Conservation (phyloP, 495 filamentous ascomycete genomes). For the Penicillium flavigenum region DNA sequence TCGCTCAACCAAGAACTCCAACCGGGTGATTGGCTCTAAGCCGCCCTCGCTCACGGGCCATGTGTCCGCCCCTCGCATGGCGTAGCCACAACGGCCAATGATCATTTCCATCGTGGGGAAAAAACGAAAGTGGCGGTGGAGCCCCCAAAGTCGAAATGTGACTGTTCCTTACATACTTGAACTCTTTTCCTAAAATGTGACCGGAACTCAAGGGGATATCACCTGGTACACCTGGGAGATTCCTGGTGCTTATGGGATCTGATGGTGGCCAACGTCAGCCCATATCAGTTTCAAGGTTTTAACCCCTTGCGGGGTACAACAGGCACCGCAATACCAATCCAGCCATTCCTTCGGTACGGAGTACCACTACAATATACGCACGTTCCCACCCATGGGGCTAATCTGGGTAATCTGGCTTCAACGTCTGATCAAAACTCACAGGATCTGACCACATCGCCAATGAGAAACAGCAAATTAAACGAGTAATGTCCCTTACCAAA, state of each 20-base stretch:
- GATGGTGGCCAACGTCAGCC: too few relatives aligned
- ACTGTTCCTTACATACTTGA: constrained; percentile 7
- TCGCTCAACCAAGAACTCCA: constrained; percentile 11
- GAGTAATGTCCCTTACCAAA: constrained; percentile 1
- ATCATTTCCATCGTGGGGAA: constrained; percentile 16
- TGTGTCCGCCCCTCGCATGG: constrained; percentile 32
- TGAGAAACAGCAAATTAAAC: constrained; percentile 3
- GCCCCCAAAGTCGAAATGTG: constrained; percentile 1
- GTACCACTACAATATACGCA: not conserved
- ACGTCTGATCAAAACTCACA: constrained; percentile 1
- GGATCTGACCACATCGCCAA: constrained; percentile 7
- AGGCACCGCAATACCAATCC: not conserved
- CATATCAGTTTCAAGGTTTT: not conserved
- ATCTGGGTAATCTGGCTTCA: not conserved
- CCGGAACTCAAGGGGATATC: not conserved
- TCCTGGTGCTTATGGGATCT: not conserved
- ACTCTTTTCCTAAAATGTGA: not conserved
- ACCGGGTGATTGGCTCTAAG: not conserved
- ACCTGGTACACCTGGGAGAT: not conserved
- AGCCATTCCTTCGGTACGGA: too few relatives aligned
- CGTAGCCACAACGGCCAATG: constrained; percentile 22
- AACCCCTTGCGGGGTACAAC: constrained; percentile 1
- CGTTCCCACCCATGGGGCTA: not conserved
- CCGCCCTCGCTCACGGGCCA: constrained; percentile 25
- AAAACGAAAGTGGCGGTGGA: constrained; percentile 18